phyloP scores from a whole-genome alignment of 257 asterid genomes.

The Cruciata laevipes region DNA sequence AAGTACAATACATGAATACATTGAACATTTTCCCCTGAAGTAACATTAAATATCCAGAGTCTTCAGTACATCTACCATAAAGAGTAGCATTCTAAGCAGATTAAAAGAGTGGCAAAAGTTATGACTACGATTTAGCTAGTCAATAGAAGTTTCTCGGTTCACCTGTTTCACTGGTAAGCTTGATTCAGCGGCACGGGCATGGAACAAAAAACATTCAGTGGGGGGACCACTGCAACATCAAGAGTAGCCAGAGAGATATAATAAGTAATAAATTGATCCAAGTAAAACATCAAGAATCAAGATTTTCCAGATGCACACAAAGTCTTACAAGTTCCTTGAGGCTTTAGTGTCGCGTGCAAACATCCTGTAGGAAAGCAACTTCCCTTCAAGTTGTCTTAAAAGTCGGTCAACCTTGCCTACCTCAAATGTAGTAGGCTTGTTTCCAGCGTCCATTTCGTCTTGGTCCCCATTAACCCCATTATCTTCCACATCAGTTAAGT shows the following conservation, averaged over 20 bases:
- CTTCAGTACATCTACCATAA: not conserved
- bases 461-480: slow-evolving; percentile 22
- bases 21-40: not conserved
- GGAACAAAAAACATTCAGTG: slow-evolving; percentile 85
- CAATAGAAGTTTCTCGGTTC: slow-evolving; percentile 7
- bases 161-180: slow-evolving; percentile 64
- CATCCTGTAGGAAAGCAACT: slow-evolving; percentile 75
- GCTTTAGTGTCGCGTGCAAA: slow-evolving; percentile 97
- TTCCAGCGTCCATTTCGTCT: slow-evolving; percentile 31
- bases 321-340: slow-evolving; percentile 71
- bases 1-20: slow-evolving; percentile 7
- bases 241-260: slow-evolving; percentile 8
- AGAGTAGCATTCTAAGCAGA: not conserved
- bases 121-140: not conserved
- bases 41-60: not conserved
- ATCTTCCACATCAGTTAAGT: slow-evolving; percentile 24
- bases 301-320: not conserved
- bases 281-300: not conserved
- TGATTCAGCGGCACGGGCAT: slow-evolving; percentile 82
- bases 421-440: slow-evolving; percentile 52
- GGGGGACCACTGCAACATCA: slow-evolving; percentile 82
- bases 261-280: not conserved
- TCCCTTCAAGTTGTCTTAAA: slow-evolving; percentile 77
- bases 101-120: not conserved
- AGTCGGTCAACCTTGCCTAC: slow-evolving; percentile 62